Percentiles rank a stretch among this genome's conserved stretches.
phyloP scores from a whole-genome alignment of 768 basidiomycete species.

The Termitomyces sp. region DNA sequence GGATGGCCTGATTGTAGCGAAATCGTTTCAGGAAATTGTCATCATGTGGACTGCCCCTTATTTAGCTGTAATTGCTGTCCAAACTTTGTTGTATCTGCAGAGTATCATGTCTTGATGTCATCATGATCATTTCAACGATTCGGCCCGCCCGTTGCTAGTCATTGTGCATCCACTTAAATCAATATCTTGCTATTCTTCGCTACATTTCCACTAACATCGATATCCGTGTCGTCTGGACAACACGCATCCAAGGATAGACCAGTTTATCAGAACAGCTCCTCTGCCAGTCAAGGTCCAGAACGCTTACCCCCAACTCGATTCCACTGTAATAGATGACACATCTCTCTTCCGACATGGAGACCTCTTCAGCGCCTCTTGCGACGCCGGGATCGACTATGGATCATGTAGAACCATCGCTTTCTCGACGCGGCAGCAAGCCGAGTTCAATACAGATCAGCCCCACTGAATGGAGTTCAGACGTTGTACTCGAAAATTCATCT shows the following conservation, averaged over 20 bases:
- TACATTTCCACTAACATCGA: neutral
- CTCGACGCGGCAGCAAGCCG: conserved; percentile 38
- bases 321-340: conserved; percentile 8
- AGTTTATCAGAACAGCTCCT: neutral
- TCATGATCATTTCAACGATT: neutral
- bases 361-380: conserved; percentile 38
- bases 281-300: neutral
- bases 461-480: conserved; percentile 36
- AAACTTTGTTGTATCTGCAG: neutral
- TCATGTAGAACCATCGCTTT: conserved; percentile 31
- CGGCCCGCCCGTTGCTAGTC: neutral
- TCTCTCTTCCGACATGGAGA: conserved; percentile 30
- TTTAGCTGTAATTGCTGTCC: neutral
- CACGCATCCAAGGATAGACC: neutral
- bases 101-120: neutral
- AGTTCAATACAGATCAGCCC: conserved; percentile 39
- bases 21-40: neutral
- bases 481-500: conserved; percentile 37
- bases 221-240: conserved; percentile 12
- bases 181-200: neutral
- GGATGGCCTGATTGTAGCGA: neutral
- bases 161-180: neutral
- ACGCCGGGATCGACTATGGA: conserved; percentile 25
- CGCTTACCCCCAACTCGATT: neutral
- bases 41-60: neutral